These are phyloP conservation scores for Juglanconis juglandina DNA, from an alignment of 2,329 filamentous ascomycete genomes.

Conservation along the genomic window DNA sequence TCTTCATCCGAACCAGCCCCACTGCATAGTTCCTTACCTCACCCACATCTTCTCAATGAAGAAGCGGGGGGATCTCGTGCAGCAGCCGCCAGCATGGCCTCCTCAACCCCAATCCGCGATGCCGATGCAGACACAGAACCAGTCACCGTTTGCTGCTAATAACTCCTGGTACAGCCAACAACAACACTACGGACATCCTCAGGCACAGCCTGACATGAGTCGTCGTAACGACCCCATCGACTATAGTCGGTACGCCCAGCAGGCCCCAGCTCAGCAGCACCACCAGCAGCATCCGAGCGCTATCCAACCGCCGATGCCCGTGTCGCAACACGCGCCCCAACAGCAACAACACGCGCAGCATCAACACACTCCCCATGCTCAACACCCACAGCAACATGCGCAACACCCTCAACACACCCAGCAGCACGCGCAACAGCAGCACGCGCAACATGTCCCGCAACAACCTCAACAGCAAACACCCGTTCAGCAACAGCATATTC, in stretches of 20 bases:
- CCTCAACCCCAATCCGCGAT: conserved; percentile 26
- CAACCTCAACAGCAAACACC: conserved; percentile 31
- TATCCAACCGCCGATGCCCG: conserved; percentile 19
- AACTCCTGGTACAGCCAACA: conserved; percentile 36
- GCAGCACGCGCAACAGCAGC: conserved; percentile 28
- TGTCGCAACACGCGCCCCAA: conserved; percentile 15
- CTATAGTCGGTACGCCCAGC: conserved; percentile 14
- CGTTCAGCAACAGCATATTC: conserved; percentile 27
- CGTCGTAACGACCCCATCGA: conserved; percentile 27
- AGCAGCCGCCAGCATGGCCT: conserved; percentile 27
- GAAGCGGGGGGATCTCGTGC: conserved; percentile 21
- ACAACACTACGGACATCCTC: conserved; percentile 44
- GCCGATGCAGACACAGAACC: conserved; percentile 25
- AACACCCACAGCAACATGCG: conserved; percentile 16
- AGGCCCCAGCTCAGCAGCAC: conserved; percentile 24
- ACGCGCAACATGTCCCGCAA: conserved; percentile 20
- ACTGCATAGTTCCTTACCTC: not conserved
- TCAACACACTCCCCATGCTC: conserved; percentile 15
- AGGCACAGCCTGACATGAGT: conserved; percentile 11
- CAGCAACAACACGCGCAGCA: conserved; percentile 19
- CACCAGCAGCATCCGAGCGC: conserved; percentile 18
- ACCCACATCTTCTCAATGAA: conserved; percentile 20
- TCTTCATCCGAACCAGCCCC: not conserved
- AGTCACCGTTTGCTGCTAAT: conserved; percentile 33
- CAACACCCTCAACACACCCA: conserved; percentile 25